Evolutionary conservation across 805 yeast genomes (phyloP), one percentile per base, ranked within the genome.

Genomic region (Kluyveromyces nonfermentans): DNA sequence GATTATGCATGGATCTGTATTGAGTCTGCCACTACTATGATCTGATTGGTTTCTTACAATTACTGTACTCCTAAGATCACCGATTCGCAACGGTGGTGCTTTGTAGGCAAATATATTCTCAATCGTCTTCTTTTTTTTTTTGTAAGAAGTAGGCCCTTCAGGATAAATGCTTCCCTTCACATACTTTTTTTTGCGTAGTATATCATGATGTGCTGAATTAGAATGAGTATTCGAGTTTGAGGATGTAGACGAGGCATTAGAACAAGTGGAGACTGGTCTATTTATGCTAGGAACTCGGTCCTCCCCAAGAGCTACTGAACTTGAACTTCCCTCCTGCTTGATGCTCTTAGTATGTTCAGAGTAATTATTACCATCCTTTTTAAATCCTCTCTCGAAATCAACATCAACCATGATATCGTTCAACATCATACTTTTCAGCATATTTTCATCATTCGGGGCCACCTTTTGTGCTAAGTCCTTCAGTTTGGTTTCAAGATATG

Each of bases 151-250:
- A 6, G 63, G 61, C 1, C 64, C 64, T 30, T 59, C 66, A 5
- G 66, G 64, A 36, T 62, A 62, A 14, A 57, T 50, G 49, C 64
- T 59, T 7, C 65, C 64, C 41, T 58, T 60, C 5, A 56, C 55
- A 21, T 60, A 54, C 40, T 48, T 56, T 33, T 50, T 50, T 22
- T 47, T 47, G 28, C 48, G 46, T 32, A 40, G 25, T 15, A 40
- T 38, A 33, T 46, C 46, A 31, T 43, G 38, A 22, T 31, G 32
- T 14, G 12, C 9, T 25, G 30, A 10, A 25, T 25, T 25, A 5
- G 18, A 22, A 14, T 9, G 15, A 5, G 37, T 12, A 14, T 17
- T 28, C 8, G 42, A 15, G 19, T 35, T 33, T 10, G 40, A 25
- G 7, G 42, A 16, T 10, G 7, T 7, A 8, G 28, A 6, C 12